Evolutionary conservation across 2,329 filamentous ascomycete species (phyloP), one percentile per base, ranked within the genome.

Genomic region (Botryosphaeria agaves): DNA sequence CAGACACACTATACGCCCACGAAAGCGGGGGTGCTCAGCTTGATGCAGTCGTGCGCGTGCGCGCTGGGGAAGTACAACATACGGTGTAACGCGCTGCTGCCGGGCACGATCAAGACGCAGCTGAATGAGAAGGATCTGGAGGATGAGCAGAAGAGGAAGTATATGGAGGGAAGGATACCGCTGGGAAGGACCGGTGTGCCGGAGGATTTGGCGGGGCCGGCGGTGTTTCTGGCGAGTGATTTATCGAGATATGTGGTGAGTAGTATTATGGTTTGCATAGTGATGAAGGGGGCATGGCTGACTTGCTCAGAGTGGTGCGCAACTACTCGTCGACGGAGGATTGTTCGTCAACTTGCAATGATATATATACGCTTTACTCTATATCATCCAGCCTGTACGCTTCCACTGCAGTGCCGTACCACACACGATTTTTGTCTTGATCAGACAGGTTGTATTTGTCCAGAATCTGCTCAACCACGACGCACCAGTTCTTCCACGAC

Each of bases 1-100:
- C 83, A 91, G 57, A 75, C 72, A 16, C 83, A 92, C 48, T 92
- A 91, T 55, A 91, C 83, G 11, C 80, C 83, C 7, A 91, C 83
- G 11, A 92, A 92, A 53, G 82, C 83, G 0, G 83, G 81, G 2
- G 66, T 92, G 3, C 48, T 81, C 21, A 79, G 72, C 28, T 61
- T 92, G 26, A 89, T 91, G 70, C 83, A 92, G 58, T 82, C 75
- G 39, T 73, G 72, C 21, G 83, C 83, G 0, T 77, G 81, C 19
- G 80, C 83, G 6, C 54, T 92, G 26, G 83, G 83, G 0, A 66
- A 70, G 44, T 68, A 89, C 50, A 61, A 64, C 4, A 84, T 92
- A 32, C 57, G 83, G 31, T 91, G 83, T 49, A 92, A 92, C 50
- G 81, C 83, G 1, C 53, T 92, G 32, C 55, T 92, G 9, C 83